Conservation (phyloP, 2,329 filamentous ascomycete genomes). For the Botryosphaeria agaves region DNA sequence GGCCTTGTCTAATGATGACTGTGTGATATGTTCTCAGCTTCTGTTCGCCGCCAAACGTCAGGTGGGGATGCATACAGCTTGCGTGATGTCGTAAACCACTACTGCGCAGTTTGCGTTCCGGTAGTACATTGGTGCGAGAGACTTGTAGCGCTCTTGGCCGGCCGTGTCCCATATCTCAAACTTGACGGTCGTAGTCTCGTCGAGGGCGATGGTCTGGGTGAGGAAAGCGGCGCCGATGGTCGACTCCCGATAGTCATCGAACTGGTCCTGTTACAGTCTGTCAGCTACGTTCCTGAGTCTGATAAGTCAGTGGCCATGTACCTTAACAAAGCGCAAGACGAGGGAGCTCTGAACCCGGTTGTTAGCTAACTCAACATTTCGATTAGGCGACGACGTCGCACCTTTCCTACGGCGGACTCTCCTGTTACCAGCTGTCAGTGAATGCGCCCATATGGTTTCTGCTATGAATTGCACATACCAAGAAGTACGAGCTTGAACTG, state of each 20-base stretch:
- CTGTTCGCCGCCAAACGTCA: slow-evolving; percentile 6
- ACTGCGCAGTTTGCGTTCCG: slow-evolving; percentile 98
- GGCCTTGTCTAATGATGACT: slow-evolving; percentile 96
- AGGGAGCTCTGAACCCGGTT: slow-evolving; percentile 60
- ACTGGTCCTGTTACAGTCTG: slow-evolving; percentile 60
- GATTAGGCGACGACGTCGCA: slow-evolving; percentile 16
- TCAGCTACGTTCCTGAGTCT: background rate
- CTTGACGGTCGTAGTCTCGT: slow-evolving; percentile 96
- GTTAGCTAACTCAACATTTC: no score
- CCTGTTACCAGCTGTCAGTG: no score
- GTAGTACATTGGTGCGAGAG: slow-evolving; percentile 98
- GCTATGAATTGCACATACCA: slow-evolving; percentile 40
- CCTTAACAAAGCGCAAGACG: slow-evolving; percentile 96
- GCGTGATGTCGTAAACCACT: slow-evolving; percentile 97
- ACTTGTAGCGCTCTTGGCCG: slow-evolving; percentile 97
- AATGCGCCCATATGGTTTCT: no score
- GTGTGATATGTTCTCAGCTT: slow-evolving; percentile 8
- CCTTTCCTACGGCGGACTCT: slow-evolving; percentile 98
- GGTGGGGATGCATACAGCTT: slow-evolving; percentile 54
- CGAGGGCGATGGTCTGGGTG: slow-evolving; percentile 95
- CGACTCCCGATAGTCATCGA: slow-evolving; percentile 94
- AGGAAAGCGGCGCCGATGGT: slow-evolving; percentile 97
- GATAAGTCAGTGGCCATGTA: slow-evolving; percentile 32
- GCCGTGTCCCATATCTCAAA: slow-evolving; percentile 99
- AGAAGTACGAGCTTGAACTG: slow-evolving; percentile 98